These are phyloP conservation scores for Fagopyrum esculentum DNA, from an alignment of 148 eudicot genomes.

Conservation along the genomic window DNA sequence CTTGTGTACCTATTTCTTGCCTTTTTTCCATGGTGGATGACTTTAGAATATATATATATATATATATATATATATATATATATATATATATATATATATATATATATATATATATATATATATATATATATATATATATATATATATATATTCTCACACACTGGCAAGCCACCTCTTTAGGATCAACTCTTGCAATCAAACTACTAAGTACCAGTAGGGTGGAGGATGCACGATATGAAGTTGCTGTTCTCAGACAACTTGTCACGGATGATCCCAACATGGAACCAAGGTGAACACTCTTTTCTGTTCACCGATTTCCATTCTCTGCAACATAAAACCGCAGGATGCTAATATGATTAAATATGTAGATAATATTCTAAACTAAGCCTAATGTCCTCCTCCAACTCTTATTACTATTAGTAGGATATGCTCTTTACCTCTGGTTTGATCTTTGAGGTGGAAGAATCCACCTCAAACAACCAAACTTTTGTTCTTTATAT, in stretches of 20 bases:
- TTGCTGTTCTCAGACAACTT: conserved; percentile 67
- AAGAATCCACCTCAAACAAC: not conserved
- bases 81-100: no score
- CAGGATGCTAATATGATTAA: no score
- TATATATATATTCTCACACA: not conserved
- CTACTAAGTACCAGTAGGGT: conserved; percentile 77
- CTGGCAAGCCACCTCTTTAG: conserved; percentile 79
- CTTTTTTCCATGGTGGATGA: not conserved
- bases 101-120: no score
- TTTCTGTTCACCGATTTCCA: not conserved
- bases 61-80: not conserved
- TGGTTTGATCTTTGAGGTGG: not conserved
- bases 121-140: no score
- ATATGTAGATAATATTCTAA: no score
- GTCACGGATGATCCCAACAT: conserved; percentile 80
- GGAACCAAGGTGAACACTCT: conserved; percentile 55
- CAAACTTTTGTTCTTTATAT: not conserved
- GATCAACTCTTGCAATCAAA: conserved; percentile 98
- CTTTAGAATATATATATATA: not conserved
- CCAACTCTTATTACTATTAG: no score
- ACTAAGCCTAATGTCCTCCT: no score
- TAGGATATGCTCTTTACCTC: no score
- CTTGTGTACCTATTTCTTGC: no score
- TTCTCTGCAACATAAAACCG: no score
- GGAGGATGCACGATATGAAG: conserved; percentile 89